phyloP scores from a whole-genome alignment of 1,284 basidiomycete species.

The Meira nashicola region DNA sequence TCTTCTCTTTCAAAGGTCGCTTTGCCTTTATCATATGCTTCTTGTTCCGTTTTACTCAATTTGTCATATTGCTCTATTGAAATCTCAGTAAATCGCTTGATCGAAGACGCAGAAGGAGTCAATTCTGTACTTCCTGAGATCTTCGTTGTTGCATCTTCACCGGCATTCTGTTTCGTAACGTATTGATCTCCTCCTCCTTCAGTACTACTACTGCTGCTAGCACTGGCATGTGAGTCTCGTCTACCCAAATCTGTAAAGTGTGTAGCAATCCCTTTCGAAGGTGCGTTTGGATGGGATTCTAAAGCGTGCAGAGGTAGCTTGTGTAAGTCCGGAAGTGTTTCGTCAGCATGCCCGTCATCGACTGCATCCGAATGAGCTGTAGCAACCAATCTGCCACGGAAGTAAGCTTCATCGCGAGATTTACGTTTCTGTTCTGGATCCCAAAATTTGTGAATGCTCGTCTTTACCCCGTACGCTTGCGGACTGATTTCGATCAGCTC shows the following conservation, averaged over 20 bases:
- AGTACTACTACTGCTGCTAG: constrained; percentile 7
- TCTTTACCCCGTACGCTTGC: constrained; percentile 50
- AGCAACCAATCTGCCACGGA: constrained; percentile 18
- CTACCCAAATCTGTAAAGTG: not conserved
- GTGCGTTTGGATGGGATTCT: not conserved
- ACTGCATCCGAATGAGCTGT: constrained; percentile 11
- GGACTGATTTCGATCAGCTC: constrained; percentile 49
- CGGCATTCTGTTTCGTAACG: not conserved
- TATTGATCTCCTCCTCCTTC: not conserved
- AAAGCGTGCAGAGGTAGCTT: constrained; percentile 3
- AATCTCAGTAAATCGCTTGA: not conserved
- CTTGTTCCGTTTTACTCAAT: constrained; percentile 17
- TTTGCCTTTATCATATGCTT: constrained; percentile 31
- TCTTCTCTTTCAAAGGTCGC: constrained; percentile 17
- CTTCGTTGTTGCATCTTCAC: not conserved
- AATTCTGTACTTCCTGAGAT: not conserved
- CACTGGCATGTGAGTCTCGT: not conserved
- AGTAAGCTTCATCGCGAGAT: constrained; percentile 39
- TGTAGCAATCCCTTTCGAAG: not conserved
- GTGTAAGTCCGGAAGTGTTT: not conserved
- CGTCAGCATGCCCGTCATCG: not conserved
- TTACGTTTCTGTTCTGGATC: constrained; percentile 39
- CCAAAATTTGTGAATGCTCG: constrained; percentile 40
- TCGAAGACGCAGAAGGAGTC: not conserved
- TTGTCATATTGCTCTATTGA: constrained; percentile 8